phyloP scores from a whole-genome alignment of 1,284 basidiomycete species.

The Ganoderma resinaceum region DNA sequence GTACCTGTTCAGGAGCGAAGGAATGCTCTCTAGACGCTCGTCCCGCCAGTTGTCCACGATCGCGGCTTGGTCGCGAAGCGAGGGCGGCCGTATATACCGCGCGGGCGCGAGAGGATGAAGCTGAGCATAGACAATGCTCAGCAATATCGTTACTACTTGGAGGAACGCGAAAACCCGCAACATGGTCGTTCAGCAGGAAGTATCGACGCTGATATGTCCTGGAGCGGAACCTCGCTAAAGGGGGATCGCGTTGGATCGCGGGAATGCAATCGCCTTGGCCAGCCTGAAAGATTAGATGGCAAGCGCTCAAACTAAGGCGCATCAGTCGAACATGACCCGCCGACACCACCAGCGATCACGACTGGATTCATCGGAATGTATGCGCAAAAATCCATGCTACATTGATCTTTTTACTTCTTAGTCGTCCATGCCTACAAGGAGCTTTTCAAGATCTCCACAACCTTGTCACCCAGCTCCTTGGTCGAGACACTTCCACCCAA shows the following conservation, averaged over 20 bases:
- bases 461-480: constrained; percentile 83
- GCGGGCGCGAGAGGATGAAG: constrained; percentile 46
- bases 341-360: not conserved
- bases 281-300: constrained; percentile 4
- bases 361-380: not conserved
- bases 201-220: not conserved
- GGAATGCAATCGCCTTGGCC: not conserved
- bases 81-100: constrained; percentile 48
- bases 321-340: too few relatives aligned
- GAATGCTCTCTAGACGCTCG: constrained; percentile 50
- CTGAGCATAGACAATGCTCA: constrained; percentile 30
- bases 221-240: not conserved
- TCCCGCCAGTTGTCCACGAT: constrained; percentile 54
- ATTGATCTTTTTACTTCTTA: constrained; percentile 21
- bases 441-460: constrained; percentile 79
- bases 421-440: constrained; percentile 52
- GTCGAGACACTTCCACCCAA: constrained; percentile 84
- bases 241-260: not conserved
- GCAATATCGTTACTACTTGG: not conserved
- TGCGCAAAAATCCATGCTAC: constrained; percentile 9
- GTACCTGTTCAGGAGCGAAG: constrained; percentile 51
- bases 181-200: constrained; percentile 1
- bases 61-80: constrained; percentile 51
- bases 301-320: constrained; percentile 1
- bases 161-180: not conserved